Evolutionary conservation across 257 asterid species (phyloP), one percentile per base, ranked within the genome.

Genomic region (Capsicum baccatum): DNA sequence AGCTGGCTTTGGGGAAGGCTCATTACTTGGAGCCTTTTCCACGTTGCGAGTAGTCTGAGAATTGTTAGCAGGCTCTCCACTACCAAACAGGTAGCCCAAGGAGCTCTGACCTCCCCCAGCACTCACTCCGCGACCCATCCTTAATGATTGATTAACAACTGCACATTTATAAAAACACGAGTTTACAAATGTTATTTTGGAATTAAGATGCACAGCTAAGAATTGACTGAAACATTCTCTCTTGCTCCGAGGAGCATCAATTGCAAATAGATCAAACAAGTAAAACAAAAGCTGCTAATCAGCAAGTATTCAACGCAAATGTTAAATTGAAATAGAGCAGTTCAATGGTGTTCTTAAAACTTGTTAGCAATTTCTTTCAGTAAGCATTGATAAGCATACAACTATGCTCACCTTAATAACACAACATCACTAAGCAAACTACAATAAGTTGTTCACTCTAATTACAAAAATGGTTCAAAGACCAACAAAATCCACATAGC

Each of bases 101-200:
- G 98, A 94, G 88, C 98, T 94, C 88, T 93, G 94, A 8, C 97
- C 97, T 44, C 98, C 98, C 57, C 98, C 98, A 52, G 94, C 95
- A 79, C 97, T 94, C 5, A 87, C 92, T 86, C 97, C 97, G 52
- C 98, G 93, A 56, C 97, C 96, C 98, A 94, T 94, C 85, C 83
- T 88, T 84, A 73, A 57, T 4, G 52, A 39, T 44, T 56, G n/a
- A 13, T 47, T 76, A 48, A 13, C 57, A 55, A 83, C 59, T 21
- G 56, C 85, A 83, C 17, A 73, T 35, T 33, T n/a, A 35, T 37
- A 6, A 15, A 80, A 58, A 57, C 10, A 66, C 13, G 48, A 33
- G 37, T 35, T 39, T 37, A 15, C 11, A 39, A 2, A 37, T 13
- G 76, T 68, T 15, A 37, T 37, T 62, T 4, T 17, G 39, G 14